Percentiles rank a stretch among this genome's conserved stretches.
phyloP scores from a whole-genome alignment of 108 stramenopile species.

The Epipyxis sp. region DNA sequence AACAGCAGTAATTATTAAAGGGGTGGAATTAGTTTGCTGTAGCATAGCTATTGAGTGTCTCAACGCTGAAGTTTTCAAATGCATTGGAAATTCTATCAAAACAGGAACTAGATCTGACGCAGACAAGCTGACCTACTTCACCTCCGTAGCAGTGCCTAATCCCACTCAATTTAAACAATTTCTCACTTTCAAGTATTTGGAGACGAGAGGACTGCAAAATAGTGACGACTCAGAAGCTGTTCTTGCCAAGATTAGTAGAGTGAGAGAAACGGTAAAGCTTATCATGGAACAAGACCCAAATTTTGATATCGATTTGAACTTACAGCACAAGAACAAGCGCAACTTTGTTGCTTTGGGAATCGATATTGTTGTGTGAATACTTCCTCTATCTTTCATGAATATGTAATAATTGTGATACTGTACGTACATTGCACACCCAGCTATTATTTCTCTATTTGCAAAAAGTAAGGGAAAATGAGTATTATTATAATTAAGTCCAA shows the following conservation, averaged over 20 bases:
- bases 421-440: too few relatives aligned
- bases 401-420: too few relatives aligned
- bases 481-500: too few relatives aligned
- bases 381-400: too few relatives aligned
- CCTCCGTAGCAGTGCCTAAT: slow-evolving; percentile 11
- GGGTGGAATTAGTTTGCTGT: background rate
- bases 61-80: background rate
- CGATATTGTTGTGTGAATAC: background rate
- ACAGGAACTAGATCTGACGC: background rate
- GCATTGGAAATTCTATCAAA: background rate
- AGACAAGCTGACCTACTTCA: background rate
- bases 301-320: background rate
- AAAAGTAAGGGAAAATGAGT: too few relatives aligned
- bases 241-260: slow-evolving; percentile 8
- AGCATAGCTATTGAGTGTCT: slow-evolving; percentile 1
- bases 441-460: too few relatives aligned
- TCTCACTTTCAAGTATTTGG: slow-evolving; percentile 20
- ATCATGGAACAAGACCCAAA: slow-evolving; percentile 3
- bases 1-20: background rate
- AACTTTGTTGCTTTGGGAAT: background rate
- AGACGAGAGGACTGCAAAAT: slow-evolving; percentile 19
- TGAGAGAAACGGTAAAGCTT: background rate
- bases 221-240: background rate
- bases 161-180: slow-evolving; percentile 4
- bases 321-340: slow-evolving; percentile 11